These are phyloP conservation scores for Fusarium sublunatum DNA, from an alignment of 2,329 filamentous ascomycete species.

Conservation along the genomic window DNA sequence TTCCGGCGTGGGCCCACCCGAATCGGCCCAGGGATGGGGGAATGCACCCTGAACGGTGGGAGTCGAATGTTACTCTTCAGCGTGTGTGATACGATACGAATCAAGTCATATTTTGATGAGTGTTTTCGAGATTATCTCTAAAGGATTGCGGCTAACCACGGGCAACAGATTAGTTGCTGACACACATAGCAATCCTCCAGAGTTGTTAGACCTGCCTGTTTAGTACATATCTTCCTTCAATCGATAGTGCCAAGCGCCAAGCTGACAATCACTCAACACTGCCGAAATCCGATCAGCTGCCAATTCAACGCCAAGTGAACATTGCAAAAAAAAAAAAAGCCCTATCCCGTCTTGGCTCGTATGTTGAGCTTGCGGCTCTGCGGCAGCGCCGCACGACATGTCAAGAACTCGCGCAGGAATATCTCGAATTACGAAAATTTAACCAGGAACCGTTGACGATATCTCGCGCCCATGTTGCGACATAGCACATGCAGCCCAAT, in stretches of 20 bases:
- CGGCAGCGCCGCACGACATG: conserved; percentile 3
- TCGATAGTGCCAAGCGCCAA: conserved; percentile 7
- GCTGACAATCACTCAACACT: not conserved
- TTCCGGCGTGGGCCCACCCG: not conserved
- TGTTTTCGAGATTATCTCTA: not conserved
- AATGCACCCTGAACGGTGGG: not conserved
- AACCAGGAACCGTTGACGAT: conserved; percentile 25
- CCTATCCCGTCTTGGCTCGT: not conserved
- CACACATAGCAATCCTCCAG: not conserved
- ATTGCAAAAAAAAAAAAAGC: not conserved
- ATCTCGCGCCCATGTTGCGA: conserved; percentile 20
- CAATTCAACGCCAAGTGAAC: not conserved
- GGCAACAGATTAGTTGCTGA: conserved; percentile 2
- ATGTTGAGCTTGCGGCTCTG: conserved; percentile 19
- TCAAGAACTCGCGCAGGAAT: not conserved
- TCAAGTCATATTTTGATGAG: not conserved
- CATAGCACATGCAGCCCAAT: conserved; percentile 9
- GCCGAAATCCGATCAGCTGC: not conserved
- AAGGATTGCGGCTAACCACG: not conserved
- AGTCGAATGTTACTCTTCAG: not conserved
- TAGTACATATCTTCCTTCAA: not conserved
- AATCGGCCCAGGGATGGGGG: not conserved
- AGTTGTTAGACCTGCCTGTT: conserved; percentile 25
- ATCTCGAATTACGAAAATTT: conserved; percentile 11
- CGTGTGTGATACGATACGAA: too few species aligned